phyloP scores from a whole-genome alignment of 1,139 yeast species.

The Yamadazyma spencermartinsiae region DNA sequence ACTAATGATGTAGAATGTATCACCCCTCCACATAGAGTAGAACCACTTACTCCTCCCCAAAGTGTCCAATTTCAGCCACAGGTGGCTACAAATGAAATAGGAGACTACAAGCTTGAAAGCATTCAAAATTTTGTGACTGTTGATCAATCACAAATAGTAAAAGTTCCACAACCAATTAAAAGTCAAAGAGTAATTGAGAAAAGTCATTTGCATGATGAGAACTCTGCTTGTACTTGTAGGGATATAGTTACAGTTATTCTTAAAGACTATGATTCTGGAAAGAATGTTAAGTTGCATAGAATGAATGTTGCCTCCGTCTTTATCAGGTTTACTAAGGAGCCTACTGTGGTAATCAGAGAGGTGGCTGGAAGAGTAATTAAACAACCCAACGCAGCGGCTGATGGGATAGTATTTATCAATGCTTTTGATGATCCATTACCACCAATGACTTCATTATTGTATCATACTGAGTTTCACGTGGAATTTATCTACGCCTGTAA shows the following conservation, averaged over 20 bases:
- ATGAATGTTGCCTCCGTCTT: background rate
- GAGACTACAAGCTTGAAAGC: too few species aligned
- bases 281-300: background rate
- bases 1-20: too few species aligned
- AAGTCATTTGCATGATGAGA: background rate
- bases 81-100: too few species aligned
- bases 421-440: slow-evolving; percentile 2
- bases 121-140: too few species aligned
- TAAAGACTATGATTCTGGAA: background rate
- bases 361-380: background rate
- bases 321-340: background rate
- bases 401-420: background rate
- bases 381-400: background rate
- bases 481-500: background rate
- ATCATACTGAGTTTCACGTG: slow-evolving; percentile 1
- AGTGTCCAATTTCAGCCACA: too few species aligned
- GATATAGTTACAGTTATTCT: background rate
- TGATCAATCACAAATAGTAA: too few species aligned
- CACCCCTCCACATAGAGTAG: too few species aligned
- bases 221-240: background rate
- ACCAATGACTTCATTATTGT: background rate
- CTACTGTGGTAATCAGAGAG: slow-evolving; percentile 1
- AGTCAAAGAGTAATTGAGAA: too few species aligned
- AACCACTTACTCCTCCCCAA: too few species aligned
- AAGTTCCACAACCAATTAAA: too few species aligned